Evolutionary conservation across 192 early-diverging fungal species (phyloP), one percentile per base, ranked within the genome.

Genomic region (Umbelopsis sp.): DNA sequence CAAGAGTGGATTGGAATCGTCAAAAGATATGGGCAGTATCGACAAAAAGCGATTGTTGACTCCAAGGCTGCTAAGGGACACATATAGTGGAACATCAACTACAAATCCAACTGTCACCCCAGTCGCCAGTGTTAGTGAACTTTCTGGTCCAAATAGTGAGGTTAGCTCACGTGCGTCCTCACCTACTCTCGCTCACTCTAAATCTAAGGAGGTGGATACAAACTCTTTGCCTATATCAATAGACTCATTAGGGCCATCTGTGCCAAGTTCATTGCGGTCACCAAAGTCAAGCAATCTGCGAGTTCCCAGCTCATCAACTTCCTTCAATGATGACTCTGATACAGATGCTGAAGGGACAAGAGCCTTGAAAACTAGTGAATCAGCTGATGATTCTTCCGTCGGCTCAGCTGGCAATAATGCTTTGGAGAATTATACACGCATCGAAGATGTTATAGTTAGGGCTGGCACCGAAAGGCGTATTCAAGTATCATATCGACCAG

Each of bases 381-480:
- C 45, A 16, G 65, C 26, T 43, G 31, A 66, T 66, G 52, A 69
- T 34, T 29, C 43, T 26, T 12, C 67, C n/a, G 34, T 49, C 10
- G n/a, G 36, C 25, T 45, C 45, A 0, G 45, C 62, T 21, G 49
- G 45, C 20, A 65, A 44, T 8, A 26, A 38, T 43, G 50, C 34
- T 45, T 47, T 59, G 17, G 77, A 78, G 31, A 78, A 68, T 36
- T 78, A 68, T 68, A 86, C 90, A 2, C 81, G 91, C 25, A 95
- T 95, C 59, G 96, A 99, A 75, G 97, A 99, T 74, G 74, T 99
- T 25, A 70, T 88, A 20, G 73, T 99, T 44, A 90, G 90, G 51
- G 90, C 96, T 10, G 96, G 96, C 7, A 86, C 87, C 25, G 94
- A 96, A 73, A 85, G 93, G 36, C 87, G 85, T 0, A 88, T 98